phyloP scores from a whole-genome alignment of 2,329 filamentous ascomycete genomes.

The Alternaria angustiovoidea region DNA sequence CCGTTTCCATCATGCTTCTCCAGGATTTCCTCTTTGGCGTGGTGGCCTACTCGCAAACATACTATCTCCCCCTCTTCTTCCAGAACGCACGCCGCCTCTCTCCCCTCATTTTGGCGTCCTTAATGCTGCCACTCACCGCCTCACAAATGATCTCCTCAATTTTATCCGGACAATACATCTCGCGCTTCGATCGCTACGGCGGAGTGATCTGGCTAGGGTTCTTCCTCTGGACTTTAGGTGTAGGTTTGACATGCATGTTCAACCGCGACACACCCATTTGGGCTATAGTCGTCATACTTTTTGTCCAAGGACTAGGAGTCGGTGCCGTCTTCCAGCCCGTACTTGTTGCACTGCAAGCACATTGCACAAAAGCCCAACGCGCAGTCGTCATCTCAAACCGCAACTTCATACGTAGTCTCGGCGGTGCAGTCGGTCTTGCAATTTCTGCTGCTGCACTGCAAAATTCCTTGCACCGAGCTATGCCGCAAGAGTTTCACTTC shows the following conservation, averaged over 20 bases:
- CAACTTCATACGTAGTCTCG: constrained; percentile 69
- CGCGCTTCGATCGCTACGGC: constrained; percentile 63
- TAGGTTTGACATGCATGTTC: constrained; percentile 63
- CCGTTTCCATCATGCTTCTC: constrained; percentile 63
- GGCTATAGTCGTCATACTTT: constrained; percentile 61
- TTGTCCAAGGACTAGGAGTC: constrained; percentile 56
- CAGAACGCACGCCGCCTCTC: constrained; percentile 63
- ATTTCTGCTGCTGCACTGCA: constrained; percentile 44
- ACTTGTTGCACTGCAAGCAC: constrained; percentile 58
- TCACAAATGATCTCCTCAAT: constrained; percentile 52
- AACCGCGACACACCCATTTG: constrained; percentile 52
- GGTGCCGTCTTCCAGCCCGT: constrained; percentile 62
- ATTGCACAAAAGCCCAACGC: constrained; percentile 60
- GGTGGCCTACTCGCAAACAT: constrained; percentile 67
- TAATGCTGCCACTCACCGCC: constrained; percentile 52
- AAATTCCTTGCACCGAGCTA: constrained; percentile 22
- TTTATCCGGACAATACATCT: constrained; percentile 66
- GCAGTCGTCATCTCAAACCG: constrained; percentile 69
- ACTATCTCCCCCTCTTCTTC: constrained; percentile 69
- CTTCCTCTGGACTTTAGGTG: constrained; percentile 60
- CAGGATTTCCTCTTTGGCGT: constrained; percentile 69
- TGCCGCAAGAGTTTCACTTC: constrained; percentile 23
- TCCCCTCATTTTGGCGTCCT: constrained; percentile 61
- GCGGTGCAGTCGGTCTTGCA: constrained; percentile 66
- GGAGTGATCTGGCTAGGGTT: constrained; percentile 55